A percentile compares a stretch with the other conserved stretches of the same genome.
phyloP scores from a whole-genome alignment of 2,329 filamentous ascomycete genomes.

The Dactylella cylindrospora region DNA sequence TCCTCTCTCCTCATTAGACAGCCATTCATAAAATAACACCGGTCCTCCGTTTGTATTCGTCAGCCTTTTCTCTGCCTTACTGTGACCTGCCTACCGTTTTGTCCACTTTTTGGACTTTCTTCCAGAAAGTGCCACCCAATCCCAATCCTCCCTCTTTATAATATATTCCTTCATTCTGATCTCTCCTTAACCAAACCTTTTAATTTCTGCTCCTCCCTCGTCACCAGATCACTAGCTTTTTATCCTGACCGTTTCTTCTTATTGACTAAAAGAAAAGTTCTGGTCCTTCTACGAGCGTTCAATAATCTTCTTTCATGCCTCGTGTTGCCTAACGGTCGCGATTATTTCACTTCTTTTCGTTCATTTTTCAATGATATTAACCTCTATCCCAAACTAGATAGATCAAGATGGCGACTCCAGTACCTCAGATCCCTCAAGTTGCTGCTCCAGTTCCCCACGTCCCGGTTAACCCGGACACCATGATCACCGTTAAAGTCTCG shows the following conservation, averaged over 20 bases:
- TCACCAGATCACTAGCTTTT: neutral
- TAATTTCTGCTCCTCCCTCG: slow-evolving; percentile 11
- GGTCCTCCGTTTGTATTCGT: slow-evolving; percentile 32
- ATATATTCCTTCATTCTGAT: slow-evolving; percentile 1
- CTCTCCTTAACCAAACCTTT: neutral
- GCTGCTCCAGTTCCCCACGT: slow-evolving; percentile 36
- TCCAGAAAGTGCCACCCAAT: slow-evolving; percentile 30
- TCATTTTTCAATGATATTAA: too few relatives aligned
- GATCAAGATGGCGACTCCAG: slow-evolving; percentile 35
- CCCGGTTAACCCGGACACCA: slow-evolving; percentile 61
- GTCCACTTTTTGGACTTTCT: slow-evolving; percentile 18
- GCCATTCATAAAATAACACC: neutral
- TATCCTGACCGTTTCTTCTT: neutral
- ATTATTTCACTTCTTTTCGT: too few relatives aligned
- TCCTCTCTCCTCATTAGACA: neutral
- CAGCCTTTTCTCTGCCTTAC: slow-evolving; percentile 28
- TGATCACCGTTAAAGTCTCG: slow-evolving; percentile 82
- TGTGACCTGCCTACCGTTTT: neutral
- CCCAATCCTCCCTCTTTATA: neutral
- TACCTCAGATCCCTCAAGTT: slow-evolving; percentile 34
- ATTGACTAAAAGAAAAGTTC: neutral
- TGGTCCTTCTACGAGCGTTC: slow-evolving; percentile 4
- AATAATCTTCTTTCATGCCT: slow-evolving; percentile 3
- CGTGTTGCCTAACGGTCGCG: neutral
- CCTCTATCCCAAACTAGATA: slow-evolving; percentile 18